Conservation (phyloP, 1,284 basidiomycete species). For the Butyriboletus appendiculatus region DNA sequence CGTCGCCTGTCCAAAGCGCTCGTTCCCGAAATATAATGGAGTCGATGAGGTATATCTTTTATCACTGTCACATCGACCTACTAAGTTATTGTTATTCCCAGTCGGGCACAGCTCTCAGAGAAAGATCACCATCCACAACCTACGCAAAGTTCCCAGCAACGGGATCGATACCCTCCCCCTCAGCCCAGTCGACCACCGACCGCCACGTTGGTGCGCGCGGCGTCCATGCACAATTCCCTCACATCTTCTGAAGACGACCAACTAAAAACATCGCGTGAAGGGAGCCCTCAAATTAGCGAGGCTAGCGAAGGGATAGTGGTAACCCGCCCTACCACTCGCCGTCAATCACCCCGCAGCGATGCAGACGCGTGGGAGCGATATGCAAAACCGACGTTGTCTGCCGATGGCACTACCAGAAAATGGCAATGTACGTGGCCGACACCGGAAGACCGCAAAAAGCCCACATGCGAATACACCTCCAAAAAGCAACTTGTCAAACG, state of each 20-base stretch:
- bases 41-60: slow-evolving; percentile 29
- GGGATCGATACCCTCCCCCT: slow-evolving; percentile 3
- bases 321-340: slow-evolving; percentile 19
- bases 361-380: slow-evolving; percentile 35
- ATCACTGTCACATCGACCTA: background rate
- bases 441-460: slow-evolving; percentile 35
- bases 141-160: slow-evolving; percentile 13
- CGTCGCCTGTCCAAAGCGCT: slow-evolving; percentile 9
- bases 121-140: slow-evolving; percentile 14
- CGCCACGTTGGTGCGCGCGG: slow-evolving; percentile 10
- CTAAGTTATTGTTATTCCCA: slow-evolving; percentile 16
- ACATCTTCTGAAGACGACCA: slow-evolving; percentile 36
- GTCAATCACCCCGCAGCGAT: slow-evolving; percentile 33
- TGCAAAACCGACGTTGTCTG: slow-evolving; percentile 36
- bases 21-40: slow-evolving; percentile 25
- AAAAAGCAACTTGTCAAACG: slow-evolving; percentile 70
- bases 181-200: slow-evolving; percentile 11
- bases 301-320: slow-evolving; percentile 28
- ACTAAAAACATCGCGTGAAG: slow-evolving; percentile 31
- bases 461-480: slow-evolving; percentile 50
- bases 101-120: slow-evolving; percentile 25
- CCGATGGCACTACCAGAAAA: slow-evolving; percentile 37
- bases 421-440: slow-evolving; percentile 39
- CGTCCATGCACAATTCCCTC: slow-evolving; percentile 21
- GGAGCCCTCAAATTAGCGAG: slow-evolving; percentile 34